Percentiles rank a stretch among this genome's conserved stretches.
phyloP scores from a whole-genome alignment of 2,329 filamentous ascomycete genomes.

The Endothia cerciana region DNA sequence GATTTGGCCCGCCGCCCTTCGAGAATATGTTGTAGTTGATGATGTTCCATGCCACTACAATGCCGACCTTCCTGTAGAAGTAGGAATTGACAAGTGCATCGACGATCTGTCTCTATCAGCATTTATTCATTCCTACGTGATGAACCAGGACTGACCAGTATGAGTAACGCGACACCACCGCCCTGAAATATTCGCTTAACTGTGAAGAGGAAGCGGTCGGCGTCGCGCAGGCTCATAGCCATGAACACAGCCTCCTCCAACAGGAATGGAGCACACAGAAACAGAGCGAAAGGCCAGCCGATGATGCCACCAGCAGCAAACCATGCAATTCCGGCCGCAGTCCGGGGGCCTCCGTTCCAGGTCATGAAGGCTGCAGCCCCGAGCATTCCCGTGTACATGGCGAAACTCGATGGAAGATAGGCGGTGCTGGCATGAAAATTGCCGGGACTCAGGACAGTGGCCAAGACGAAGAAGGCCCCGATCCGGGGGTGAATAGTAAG shows the following conservation, averaged over 20 bases:
- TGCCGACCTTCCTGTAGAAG: conserved; percentile 78
- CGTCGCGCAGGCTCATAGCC: conserved; percentile 56
- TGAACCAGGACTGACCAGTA: conserved; percentile 62
- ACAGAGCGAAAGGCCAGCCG: conserved; percentile 93
- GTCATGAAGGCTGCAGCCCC: conserved; percentile 90
- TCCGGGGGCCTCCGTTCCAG: conserved; percentile 79
- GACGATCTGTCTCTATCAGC: conserved; percentile 53
- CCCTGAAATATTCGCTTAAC: conserved; percentile 69
- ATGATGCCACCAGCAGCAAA: conserved; percentile 84
- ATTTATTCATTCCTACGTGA: conserved; percentile 31
- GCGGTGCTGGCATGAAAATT: conserved; percentile 91
- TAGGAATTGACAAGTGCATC: conserved; percentile 77
- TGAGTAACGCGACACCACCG: conserved; percentile 63
- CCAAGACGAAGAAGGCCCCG: conserved; percentile 80
- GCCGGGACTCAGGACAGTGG: conserved; percentile 78
- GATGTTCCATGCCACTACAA: conserved; percentile 85
- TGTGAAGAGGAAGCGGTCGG: conserved; percentile 62
- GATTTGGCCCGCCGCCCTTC: conserved; percentile 77
- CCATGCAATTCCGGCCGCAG: conserved; percentile 84
- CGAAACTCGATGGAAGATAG: conserved; percentile 91
- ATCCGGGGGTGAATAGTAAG: conserved; percentile 79
- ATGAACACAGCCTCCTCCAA: conserved; percentile 69
- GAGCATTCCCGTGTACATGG: conserved; percentile 92
- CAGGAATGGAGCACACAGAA: conserved; percentile 79
- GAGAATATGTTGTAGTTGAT: conserved; percentile 95